Evolutionary conservation across 2,329 filamentous ascomycete genomes (phyloP), one percentile per base, ranked within the genome.

Genomic region (Hymenoscyphus infarciens): DNA sequence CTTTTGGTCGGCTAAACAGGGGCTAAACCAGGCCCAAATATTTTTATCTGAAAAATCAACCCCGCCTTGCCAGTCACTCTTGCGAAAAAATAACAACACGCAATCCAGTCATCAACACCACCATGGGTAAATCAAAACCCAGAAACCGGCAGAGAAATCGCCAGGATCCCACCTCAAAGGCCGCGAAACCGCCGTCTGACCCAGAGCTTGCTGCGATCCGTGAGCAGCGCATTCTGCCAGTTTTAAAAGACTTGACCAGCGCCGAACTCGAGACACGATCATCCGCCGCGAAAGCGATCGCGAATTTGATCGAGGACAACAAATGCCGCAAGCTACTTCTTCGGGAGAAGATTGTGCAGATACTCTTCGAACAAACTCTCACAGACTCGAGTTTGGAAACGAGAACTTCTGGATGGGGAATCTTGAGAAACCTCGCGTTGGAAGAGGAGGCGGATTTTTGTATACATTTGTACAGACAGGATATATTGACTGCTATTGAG

Each of bases 391-490:
- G 80, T 62, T 77, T 87, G 59, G 86, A 89, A 74, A 85, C 84
- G 68, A 80, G 84, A 56, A 83, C 85, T 53, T 84, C 86, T 22
- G 87, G 85, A n/a, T 90, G 87, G 87, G 82, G 83, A 13, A 87
- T 89, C 66, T 76, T 90, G 59, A 80, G 82, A 66, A 81, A 84
- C 52, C 77, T 90, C 60, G 83, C 82, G 1, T 77, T 83, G 65
- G 83, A 87, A 70, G 87, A 89, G 72, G 86, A 87, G 68, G 77
- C 82, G 13, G 87, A 88, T 69, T 89, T 89, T 63, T 87, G 85
- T 66, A 77, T 89, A 22, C 86, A 89, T 68, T 73, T 90, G 62
- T 88, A 82, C 69, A 78, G 87, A 53, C 77, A 83, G 31, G 86
- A 88, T 72, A 74, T 88, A 15, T 70, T 89, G 63, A 84, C 83